Conservation (phyloP, 2,329 filamentous ascomycete genomes). For the Clarireedia hainanense region DNA sequence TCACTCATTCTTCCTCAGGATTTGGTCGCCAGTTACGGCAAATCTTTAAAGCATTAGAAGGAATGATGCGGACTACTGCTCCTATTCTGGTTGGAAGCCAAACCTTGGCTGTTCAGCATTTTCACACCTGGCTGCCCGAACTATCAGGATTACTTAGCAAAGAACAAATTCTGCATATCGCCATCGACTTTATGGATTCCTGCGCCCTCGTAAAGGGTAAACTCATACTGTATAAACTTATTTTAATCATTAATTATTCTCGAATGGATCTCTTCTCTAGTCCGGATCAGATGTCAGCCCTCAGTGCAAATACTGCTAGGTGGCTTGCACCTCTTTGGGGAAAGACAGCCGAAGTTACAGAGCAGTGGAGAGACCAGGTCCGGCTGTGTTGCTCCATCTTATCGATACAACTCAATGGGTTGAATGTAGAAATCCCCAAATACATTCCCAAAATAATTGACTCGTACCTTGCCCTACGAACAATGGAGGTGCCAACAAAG, state of each 20-base stretch:
- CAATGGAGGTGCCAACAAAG: slow-evolving; percentile 44
- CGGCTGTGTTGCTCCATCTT: slow-evolving; percentile 89
- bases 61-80: slow-evolving; percentile 79
- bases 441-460: slow-evolving; percentile 88
- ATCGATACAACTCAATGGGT: slow-evolving; percentile 71
- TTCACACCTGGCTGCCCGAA: slow-evolving; percentile 96
- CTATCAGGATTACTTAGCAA: slow-evolving; percentile 66
- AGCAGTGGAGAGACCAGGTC: slow-evolving; percentile 89
- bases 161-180: slow-evolving; percentile 83
- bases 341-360: slow-evolving; percentile 59
- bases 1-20: slow-evolving; percentile 61
- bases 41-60: slow-evolving; percentile 85
- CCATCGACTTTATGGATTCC: slow-evolving; percentile 89
- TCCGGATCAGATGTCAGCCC: slow-evolving; percentile 64
- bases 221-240: slow-evolving; percentile 82
- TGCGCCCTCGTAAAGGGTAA: slow-evolving; percentile 84
- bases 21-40: slow-evolving; percentile 79
- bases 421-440: slow-evolving; percentile 74
- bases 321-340: slow-evolving; percentile 97
- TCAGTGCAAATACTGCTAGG: slow-evolving; percentile 73
- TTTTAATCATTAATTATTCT: slow-evolving; percentile 88
- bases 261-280: slow-evolving; percentile 73
- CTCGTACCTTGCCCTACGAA: slow-evolving; percentile 73
- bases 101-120: slow-evolving; percentile 90
- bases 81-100: slow-evolving; percentile 88